These are phyloP conservation scores for Lecanicillium sp. DNA, from an alignment of 2,329 filamentous ascomycete species.

Conservation along the genomic window DNA sequence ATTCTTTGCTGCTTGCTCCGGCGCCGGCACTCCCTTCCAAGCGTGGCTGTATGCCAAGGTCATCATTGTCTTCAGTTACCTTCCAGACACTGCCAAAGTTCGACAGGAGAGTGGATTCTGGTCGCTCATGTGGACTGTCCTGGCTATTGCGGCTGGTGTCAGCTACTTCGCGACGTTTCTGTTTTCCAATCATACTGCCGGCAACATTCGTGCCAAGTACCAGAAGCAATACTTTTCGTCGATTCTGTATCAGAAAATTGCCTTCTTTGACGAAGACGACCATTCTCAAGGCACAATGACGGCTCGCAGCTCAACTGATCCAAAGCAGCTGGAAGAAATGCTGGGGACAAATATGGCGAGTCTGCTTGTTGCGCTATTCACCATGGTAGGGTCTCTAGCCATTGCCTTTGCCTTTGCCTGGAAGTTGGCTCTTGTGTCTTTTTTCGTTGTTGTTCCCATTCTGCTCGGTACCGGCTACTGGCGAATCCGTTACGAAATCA, in stretches of 20 bases:
- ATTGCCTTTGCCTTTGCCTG: conserved; percentile 68
- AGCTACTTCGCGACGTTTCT: conserved; percentile 39
- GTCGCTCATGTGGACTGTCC: conserved; percentile 57
- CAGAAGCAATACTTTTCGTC: conserved; percentile 54
- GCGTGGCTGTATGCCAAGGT: conserved; percentile 49
- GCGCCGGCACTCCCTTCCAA: conserved; percentile 40
- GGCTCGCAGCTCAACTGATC: conserved; percentile 46
- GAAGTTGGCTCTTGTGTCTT: conserved; percentile 63
- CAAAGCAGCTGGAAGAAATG: conserved; percentile 53
- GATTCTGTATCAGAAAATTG: conserved; percentile 50
- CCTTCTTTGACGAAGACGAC: conserved; percentile 54
- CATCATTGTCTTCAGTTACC: conserved; percentile 40
- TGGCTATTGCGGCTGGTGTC: conserved; percentile 45
- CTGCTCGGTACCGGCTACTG: conserved; percentile 39
- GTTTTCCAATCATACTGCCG: conserved; percentile 36
- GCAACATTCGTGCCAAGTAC: conserved; percentile 44
- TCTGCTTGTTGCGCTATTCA: conserved; percentile 56
- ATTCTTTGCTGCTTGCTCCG: conserved; percentile 35
- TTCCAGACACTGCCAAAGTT: conserved; percentile 21
- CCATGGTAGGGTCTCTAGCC: conserved; percentile 53
- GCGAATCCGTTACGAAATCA: conserved; percentile 48
- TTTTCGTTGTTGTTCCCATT: conserved; percentile 51
- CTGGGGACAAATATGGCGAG: conserved; percentile 58
- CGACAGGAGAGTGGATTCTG: conserved; percentile 47
- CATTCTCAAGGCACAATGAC: conserved; percentile 55